These are phyloP conservation scores for Neocallimastix lanati DNA, from an alignment of 192 early-diverging fungal genomes.

Conservation along the genomic window DNA sequence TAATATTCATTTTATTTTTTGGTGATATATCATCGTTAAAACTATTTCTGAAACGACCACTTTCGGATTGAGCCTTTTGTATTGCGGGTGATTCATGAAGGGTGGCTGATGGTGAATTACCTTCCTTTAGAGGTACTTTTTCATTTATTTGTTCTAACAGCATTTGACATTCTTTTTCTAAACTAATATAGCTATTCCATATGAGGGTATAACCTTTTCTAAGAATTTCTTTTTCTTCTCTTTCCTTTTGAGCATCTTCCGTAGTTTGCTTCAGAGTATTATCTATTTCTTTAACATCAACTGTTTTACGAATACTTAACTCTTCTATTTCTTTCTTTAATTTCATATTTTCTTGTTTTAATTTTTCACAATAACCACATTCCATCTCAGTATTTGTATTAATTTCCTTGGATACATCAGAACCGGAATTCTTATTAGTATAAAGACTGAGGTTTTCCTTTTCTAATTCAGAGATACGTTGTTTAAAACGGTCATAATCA, in stretches of 20 bases:
- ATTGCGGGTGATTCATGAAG: not conserved
- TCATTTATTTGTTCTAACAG: not conserved
- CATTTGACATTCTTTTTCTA: not conserved
- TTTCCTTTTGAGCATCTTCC: not conserved
- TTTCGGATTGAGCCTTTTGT: not conserved
- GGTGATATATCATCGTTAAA: not conserved
- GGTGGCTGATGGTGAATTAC: not conserved
- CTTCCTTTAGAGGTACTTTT: not conserved
- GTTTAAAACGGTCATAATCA: not conserved
- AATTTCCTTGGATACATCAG: too few species aligned
- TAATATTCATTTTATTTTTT: not conserved
- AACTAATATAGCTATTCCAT: not conserved
- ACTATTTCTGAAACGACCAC: not conserved
- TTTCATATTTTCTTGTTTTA: not conserved
- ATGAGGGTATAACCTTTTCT: not conserved
- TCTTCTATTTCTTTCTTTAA: not conserved
- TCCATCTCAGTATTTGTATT: not conserved
- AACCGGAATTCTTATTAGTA: too few species aligned
- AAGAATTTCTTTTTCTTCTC: not conserved
- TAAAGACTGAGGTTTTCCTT: not conserved
- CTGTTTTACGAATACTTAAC: not conserved
- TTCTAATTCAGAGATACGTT: not conserved
- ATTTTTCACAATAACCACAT: not conserved
- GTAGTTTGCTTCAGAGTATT: not conserved
- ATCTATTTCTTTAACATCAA: not conserved